Evolutionary conservation across 345 rosid genomes (phyloP).

Genomic region (Citrus maxima): DNA sequence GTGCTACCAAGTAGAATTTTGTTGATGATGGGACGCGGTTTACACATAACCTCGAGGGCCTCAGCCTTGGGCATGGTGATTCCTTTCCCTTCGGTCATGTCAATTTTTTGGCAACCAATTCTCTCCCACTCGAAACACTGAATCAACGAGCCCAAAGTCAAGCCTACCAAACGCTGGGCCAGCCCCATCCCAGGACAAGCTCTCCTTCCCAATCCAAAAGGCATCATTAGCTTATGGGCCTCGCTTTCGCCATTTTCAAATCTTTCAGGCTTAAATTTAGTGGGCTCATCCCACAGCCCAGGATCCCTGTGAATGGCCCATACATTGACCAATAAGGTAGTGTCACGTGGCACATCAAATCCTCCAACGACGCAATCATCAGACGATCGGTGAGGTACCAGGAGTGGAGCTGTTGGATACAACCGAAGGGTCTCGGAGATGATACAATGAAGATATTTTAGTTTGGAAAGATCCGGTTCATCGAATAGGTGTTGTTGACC

Average conservation of each 20-base stretch:
- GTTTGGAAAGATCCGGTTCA: slow-evolving; percentile 31
- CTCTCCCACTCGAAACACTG: slow-evolving; percentile 58
- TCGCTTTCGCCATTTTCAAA: slow-evolving; percentile 22
- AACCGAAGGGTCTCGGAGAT: slow-evolving; percentile 43
- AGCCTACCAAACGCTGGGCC: slow-evolving; percentile 33
- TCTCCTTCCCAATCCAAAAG: slow-evolving; percentile 52
- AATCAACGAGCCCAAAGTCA: slow-evolving; percentile 37
- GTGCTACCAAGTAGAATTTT: background rate
- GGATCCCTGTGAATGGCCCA: slow-evolving; percentile 61
- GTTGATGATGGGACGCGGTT: slow-evolving; percentile 21
- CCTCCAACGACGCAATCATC: slow-evolving; percentile 41
- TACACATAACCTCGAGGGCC: slow-evolving; percentile 42
- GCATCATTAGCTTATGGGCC: slow-evolving; percentile 28
- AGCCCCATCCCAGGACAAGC: slow-evolving; percentile 48
- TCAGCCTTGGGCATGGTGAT: slow-evolving; percentile 34
- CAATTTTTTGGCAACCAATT: slow-evolving; percentile 25
- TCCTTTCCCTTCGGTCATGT: slow-evolving; percentile 41
- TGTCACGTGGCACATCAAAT: slow-evolving; percentile 39
- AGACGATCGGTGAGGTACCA: slow-evolving; percentile 35
- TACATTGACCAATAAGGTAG: slow-evolving; percentile 34
- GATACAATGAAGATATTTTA: slow-evolving; percentile 38
- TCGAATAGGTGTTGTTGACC: slow-evolving; percentile 28
- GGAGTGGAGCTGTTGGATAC: slow-evolving; percentile 34
- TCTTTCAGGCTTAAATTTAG: slow-evolving; percentile 47
- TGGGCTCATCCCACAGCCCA: slow-evolving; percentile 38